Base-by-base conservation (phyloP, 2,329 filamentous ascomycete genomes). In the Talaromyces funiculosus region DNA sequence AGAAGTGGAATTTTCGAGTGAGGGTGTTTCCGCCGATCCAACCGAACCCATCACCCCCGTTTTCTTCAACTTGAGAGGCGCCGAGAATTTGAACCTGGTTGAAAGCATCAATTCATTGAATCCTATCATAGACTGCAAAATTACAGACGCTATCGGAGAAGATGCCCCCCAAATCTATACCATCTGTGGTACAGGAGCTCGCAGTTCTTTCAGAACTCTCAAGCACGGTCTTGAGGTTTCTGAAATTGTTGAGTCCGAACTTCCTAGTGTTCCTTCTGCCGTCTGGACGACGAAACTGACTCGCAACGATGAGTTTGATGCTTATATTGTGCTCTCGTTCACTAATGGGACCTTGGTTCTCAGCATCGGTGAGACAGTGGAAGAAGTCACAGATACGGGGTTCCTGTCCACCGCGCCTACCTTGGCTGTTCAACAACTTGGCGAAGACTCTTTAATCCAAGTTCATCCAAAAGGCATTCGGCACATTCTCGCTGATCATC, bases 161-260 rank as follows among this genome's bases (percentile, higher is more conserved):
- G 94, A 97, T 72, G 92, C 93, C 4, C 94, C 94, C 12, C 95
- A 99, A 71, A 96, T 99, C 24, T 99, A 97, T 75, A 88, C 92
- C 0, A 85, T 96, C 42, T 95, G 90, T 70, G 94, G 95, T 9
- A 90, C 89, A 61, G 91, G 93, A 9, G 90, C 92, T 47, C 84
- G 90, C 64, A 97, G 93, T 73, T 88, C 89, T 6, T 97, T 99
- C 78, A 86, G 93, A 66, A 96, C 89, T 51, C 83, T 97, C 59
- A 94, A 94, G 71, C 92, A 99, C 73, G 94, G 93, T 5, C 77
- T 99, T 33, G 90, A 96, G 68, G 92, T 97, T 3, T 90, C 92
- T 38, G 92, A 97, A 72, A 94, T 97, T 61, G 92, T 97, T n/a
- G 91, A 94, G 62, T 96, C 92, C 0, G 90, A 94, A 70, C 79